A percentile compares a stretch with the other conserved stretches of the same genome.
Evolutionary conservation across 2,329 filamentous ascomycete species (phyloP).

Genomic region (Sclerotinia borealis): DNA sequence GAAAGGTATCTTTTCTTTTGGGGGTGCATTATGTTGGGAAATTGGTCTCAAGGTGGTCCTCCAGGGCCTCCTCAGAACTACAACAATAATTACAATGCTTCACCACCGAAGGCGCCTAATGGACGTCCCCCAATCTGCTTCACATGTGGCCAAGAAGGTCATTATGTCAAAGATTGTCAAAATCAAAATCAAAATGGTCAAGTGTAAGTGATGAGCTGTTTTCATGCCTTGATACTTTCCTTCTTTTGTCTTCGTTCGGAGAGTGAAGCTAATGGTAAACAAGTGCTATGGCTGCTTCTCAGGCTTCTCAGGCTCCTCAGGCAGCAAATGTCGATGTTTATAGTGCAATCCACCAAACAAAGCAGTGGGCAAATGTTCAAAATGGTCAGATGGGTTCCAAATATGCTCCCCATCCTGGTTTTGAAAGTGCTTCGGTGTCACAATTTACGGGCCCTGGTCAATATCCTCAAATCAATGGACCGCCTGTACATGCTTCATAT

Average conservation of each 20-base stretch:
- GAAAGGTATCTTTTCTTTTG: neutral
- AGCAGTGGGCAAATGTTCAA: conserved; percentile 15
- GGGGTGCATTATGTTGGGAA: conserved; percentile 21
- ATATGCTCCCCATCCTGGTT: neutral
- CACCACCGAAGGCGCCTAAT: conserved; percentile 1
- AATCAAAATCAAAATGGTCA: conserved; percentile 43
- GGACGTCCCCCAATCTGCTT: conserved; percentile 41
- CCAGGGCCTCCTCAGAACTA: conserved; percentile 13
- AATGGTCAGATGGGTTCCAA: conserved; percentile 14
- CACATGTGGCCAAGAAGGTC: conserved; percentile 46
- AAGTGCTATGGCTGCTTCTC: conserved; percentile 11
- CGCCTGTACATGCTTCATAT: conserved; percentile 4
- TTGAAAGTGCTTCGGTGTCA: neutral
- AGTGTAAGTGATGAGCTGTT: conserved; percentile 40
- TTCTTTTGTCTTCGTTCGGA: neutral
- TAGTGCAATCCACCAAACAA: conserved; percentile 1
- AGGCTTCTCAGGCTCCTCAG: neutral
- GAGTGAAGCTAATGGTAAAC: conserved; percentile 7
- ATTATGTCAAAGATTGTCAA: conserved; percentile 49
- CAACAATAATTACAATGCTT: conserved; percentile 12
- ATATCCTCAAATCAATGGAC: conserved; percentile 1
- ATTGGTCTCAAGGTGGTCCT: conserved; percentile 24
- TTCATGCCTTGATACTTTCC: neutral
- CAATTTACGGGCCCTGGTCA: conserved; percentile 3
- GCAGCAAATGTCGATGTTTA: neutral